Conservation (phyloP, 192 early-diverging fungal genomes). For the Entrophospora sp. region DNA sequence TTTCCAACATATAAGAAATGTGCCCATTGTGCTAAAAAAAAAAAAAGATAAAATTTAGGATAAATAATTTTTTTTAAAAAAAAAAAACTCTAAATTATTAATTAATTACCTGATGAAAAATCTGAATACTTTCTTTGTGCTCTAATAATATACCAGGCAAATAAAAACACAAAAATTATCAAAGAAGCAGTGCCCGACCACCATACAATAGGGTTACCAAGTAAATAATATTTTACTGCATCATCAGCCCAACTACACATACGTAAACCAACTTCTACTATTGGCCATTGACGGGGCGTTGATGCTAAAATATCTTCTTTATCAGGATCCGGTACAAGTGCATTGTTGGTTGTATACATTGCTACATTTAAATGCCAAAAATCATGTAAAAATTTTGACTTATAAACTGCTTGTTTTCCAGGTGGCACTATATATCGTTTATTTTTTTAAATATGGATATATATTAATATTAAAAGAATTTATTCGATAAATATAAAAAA, state of each 20-base stretch:
- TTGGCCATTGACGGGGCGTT: slow-evolving; percentile 80
- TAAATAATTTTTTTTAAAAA: not conserved
- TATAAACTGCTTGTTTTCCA: slow-evolving; percentile 53
- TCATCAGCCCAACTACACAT: slow-evolving; percentile 91
- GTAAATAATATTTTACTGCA: slow-evolving; percentile 79
- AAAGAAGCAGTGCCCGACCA: slow-evolving; percentile 59
- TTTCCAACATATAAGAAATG: slow-evolving; percentile 65
- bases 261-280: slow-evolving; percentile 74
- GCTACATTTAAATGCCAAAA: slow-evolving; percentile 86
- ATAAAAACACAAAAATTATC: slow-evolving; percentile 35
- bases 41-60: not conserved
- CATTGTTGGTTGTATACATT: slow-evolving; percentile 97
- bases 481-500: not conserved
- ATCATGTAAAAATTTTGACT: slow-evolving; percentile 70
- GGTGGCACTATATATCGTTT: slow-evolving; percentile 52
- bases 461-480: slow-evolving; percentile 10
- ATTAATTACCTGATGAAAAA: slow-evolving; percentile 18
- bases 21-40: slow-evolving; percentile 45
- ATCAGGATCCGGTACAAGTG: slow-evolving; percentile 83
- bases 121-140: slow-evolving; percentile 54
- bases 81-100: not conserved
- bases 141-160: slow-evolving; percentile 53
- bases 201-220: slow-evolving; percentile 94
- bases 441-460: not conserved
- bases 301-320: slow-evolving; percentile 82